A percentile compares a stretch with the other conserved stretches of the same genome.
phyloP scores from a whole-genome alignment of 305 asterid genomes.

The Plantago rigida region DNA sequence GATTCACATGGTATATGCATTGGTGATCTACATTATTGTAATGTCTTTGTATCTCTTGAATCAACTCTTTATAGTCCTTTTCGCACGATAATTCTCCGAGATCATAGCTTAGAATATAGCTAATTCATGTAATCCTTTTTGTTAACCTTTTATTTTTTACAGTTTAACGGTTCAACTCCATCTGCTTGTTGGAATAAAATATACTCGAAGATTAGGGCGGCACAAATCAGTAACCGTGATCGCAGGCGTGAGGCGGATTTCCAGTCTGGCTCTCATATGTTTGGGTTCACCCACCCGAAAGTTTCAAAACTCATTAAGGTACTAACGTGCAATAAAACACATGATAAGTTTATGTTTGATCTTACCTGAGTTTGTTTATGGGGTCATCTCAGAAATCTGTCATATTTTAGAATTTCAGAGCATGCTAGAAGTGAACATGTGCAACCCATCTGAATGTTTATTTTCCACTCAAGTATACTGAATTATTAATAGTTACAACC shows the following conservation, averaged over 20 bases:
- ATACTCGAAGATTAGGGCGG: conserved; percentile 52
- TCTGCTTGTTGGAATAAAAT: conserved; percentile 84
- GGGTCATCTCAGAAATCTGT: conserved; percentile 14
- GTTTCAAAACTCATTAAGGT: conserved; percentile 72
- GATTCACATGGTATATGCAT: neutral
- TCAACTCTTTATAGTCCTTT: conserved; percentile 14
- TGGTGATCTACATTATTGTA: neutral
- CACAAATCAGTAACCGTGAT: conserved; percentile 41
- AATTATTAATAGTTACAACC: too few species aligned
- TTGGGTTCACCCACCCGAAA: conserved; percentile 77
- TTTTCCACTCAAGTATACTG: too few species aligned
- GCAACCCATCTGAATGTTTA: neutral
- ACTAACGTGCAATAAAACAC: conserved; percentile 23
- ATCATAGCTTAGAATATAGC: too few species aligned
- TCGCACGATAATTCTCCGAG: conserved; percentile 1
- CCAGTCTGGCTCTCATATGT: conserved; percentile 69
- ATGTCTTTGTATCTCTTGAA: conserved; percentile 2
- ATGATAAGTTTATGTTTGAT: conserved; percentile 11
- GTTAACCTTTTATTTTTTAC: conserved; percentile 16
- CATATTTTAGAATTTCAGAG: conserved; percentile 4
- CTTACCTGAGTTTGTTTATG: conserved; percentile 11
- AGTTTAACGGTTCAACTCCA: conserved; percentile 80
- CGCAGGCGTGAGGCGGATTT: conserved; percentile 46
- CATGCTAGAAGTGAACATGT: conserved; percentile 12
- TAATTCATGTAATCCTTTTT: too few species aligned